Conservation (phyloP, 2,329 filamentous ascomycete genomes). For the Talaromyces sp. region DNA sequence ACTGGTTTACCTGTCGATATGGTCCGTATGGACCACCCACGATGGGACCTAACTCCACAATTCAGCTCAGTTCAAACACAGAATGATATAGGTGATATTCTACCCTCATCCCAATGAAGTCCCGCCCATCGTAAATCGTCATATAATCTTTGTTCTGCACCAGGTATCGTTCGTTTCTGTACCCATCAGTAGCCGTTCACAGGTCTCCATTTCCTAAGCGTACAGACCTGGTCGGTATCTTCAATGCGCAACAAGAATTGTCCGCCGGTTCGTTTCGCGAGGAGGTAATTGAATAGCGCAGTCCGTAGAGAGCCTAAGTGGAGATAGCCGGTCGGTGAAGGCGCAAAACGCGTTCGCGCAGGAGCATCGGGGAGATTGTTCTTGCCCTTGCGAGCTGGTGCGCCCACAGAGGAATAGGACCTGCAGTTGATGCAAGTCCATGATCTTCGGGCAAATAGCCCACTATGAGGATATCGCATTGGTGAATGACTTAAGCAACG, state of each 20-base stretch:
- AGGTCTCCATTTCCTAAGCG: background rate
- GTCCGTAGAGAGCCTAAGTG: slow-evolving; percentile 91
- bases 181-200: slow-evolving; percentile 32
- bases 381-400: slow-evolving; percentile 35
- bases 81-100: background rate
- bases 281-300: slow-evolving; percentile 90
- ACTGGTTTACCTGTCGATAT: slow-evolving; percentile 70
- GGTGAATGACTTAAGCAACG: background rate
- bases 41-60: slow-evolving; percentile 64
- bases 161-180: slow-evolving; percentile 77
- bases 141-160: slow-evolving; percentile 76
- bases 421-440: slow-evolving; percentile 44
- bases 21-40: slow-evolving; percentile 80
- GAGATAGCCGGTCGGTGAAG: slow-evolving; percentile 90
- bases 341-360: slow-evolving; percentile 84
- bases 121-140: slow-evolving; percentile 87
- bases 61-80: background rate
- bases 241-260: slow-evolving; percentile 91
- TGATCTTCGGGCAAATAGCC: slow-evolving; percentile 32
- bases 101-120: slow-evolving; percentile 89
- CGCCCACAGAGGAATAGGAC: slow-evolving; percentile 32
- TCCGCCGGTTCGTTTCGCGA: slow-evolving; percentile 84
- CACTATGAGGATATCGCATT: slow-evolving; percentile 33
- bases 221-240: slow-evolving; percentile 83
- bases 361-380: slow-evolving; percentile 55